Conservation (phyloP, 2,329 filamentous ascomycete species). For the Aspergillus vadensis region DNA sequence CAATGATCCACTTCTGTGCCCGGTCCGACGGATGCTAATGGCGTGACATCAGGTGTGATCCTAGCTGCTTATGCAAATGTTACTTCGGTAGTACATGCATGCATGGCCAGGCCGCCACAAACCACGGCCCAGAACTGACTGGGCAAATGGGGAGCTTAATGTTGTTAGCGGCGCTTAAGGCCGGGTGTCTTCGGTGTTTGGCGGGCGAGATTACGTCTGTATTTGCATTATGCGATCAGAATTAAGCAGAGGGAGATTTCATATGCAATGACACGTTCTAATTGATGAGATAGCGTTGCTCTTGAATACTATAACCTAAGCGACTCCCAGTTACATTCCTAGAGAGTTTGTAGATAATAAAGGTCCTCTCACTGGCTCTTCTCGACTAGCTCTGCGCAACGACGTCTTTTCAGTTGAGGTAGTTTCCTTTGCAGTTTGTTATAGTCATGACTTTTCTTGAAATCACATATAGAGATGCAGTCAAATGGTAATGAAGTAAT, state of each 20-base stretch:
- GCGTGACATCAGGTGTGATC: neutral
- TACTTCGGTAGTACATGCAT: neutral
- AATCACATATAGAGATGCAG: no score
- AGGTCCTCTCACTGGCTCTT: no score
- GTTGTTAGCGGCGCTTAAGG: neutral
- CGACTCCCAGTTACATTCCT: no score
- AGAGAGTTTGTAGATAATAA: no score
- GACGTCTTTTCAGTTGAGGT: no score
- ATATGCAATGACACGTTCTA: neutral
- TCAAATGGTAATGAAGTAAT: no score
- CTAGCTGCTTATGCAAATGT: neutral
- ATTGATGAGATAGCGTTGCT: no score
- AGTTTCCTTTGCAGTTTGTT: no score
- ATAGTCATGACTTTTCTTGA: no score
- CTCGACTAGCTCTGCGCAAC: no score
- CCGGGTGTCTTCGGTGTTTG: neutral
- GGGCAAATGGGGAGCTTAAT: no score
- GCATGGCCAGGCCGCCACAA: neutral
- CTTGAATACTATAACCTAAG: no score
- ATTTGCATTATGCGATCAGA: neutral
- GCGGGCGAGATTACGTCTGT: neutral
- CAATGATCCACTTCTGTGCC: neutral
- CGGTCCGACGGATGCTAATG: neutral
- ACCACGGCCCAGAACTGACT: neutral
- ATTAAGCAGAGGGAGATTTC: neutral